These are phyloP conservation scores for Stagonosporopsis cucurbitacearum DNA, from an alignment of 2,329 filamentous ascomycete genomes.

Conservation along the genomic window DNA sequence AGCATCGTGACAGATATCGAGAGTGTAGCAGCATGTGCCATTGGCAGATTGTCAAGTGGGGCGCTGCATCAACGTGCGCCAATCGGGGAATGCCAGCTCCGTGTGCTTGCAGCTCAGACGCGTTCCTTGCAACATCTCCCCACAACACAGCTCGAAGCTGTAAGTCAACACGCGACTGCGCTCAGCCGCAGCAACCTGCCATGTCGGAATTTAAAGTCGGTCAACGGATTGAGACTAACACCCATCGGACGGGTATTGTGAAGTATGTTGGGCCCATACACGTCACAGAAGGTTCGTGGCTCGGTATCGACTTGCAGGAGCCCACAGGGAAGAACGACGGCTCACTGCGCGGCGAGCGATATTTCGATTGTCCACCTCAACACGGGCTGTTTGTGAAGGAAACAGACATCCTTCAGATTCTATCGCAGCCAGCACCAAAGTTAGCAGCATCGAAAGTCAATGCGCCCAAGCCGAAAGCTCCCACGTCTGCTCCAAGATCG, in stretches of 20 bases:
- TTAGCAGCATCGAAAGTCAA: constrained; percentile 46
- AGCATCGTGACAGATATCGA: not conserved
- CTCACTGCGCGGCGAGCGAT: constrained; percentile 82
- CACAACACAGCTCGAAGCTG: constrained; percentile 17
- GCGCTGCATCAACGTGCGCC: constrained; percentile 2
- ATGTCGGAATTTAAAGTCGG: constrained; percentile 56
- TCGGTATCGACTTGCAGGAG: constrained; percentile 86
- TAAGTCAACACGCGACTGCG: constrained; percentile 17
- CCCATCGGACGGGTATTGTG: constrained; percentile 77
- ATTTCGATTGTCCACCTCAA: constrained; percentile 77
- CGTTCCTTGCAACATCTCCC: constrained; percentile 12
- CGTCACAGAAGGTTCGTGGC: constrained; percentile 86
- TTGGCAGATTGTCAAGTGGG: not conserved
- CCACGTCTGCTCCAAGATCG: constrained; percentile 24
- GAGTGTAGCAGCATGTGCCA: not conserved
- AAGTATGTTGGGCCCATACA: constrained; percentile 80
- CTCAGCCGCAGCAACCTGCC: constrained; percentile 13
- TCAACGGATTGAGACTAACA: constrained; percentile 78
- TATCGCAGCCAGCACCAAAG: constrained; percentile 52
- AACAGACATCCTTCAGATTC: constrained; percentile 65
- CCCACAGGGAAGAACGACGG: constrained; percentile 92
- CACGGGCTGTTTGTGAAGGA: constrained; percentile 89
- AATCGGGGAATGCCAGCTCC: constrained; percentile 14
- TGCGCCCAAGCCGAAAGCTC: constrained; percentile 21
- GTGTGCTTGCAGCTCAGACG: constrained; percentile 14